Evolutionary conservation across 345 rosid species (phyloP).

Genomic region (Erucastrum elatum): DNA sequence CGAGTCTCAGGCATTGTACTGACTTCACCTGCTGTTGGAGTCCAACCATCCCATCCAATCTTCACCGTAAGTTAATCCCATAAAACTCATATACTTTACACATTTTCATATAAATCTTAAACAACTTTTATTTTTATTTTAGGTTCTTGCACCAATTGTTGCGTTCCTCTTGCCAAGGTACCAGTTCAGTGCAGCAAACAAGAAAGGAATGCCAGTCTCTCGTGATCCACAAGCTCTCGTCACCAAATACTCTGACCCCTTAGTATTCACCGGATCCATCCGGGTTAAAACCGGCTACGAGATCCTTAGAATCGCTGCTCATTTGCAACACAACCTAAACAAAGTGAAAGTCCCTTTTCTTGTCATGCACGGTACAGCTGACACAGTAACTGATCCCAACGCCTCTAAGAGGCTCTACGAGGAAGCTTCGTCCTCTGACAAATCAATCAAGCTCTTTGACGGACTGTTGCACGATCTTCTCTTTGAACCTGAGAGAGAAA

Average conservation of each 20-base stretch:
- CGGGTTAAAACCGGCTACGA: conserved; percentile 93
- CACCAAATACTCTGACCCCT: conserved; percentile 86
- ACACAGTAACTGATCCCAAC: conserved; percentile 77
- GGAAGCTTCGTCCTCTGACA: conserved; percentile 71
- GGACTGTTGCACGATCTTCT: conserved; percentile 90
- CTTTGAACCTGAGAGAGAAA: conserved; percentile 79
- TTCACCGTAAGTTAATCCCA: conserved; percentile 47
- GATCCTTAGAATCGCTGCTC: conserved; percentile 68
- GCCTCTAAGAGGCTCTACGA: conserved; percentile 64
- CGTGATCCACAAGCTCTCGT: conserved; percentile 78
- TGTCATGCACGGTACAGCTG: conserved; percentile 85
- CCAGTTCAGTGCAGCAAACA: conserved; percentile 79
- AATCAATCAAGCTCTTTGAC: conserved; percentile 63
- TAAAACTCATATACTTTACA: not conserved
- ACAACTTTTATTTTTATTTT: not conserved
- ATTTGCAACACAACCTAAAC: conserved; percentile 62
- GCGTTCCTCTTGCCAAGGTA: conserved; percentile 66
- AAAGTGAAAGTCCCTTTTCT: conserved; percentile 71
- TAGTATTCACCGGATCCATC: conserved; percentile 85
- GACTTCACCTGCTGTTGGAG: conserved; percentile 97
- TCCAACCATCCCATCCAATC: conserved; percentile 91
- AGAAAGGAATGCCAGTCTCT: conserved; percentile 84
- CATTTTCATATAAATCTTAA: not conserved
- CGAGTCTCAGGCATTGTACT: conserved; percentile 65
- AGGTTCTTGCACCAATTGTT: conserved; percentile 82